Evolutionary conservation across 108 stramenopile species (phyloP).

Genomic region (Nitzschia sp.): DNA sequence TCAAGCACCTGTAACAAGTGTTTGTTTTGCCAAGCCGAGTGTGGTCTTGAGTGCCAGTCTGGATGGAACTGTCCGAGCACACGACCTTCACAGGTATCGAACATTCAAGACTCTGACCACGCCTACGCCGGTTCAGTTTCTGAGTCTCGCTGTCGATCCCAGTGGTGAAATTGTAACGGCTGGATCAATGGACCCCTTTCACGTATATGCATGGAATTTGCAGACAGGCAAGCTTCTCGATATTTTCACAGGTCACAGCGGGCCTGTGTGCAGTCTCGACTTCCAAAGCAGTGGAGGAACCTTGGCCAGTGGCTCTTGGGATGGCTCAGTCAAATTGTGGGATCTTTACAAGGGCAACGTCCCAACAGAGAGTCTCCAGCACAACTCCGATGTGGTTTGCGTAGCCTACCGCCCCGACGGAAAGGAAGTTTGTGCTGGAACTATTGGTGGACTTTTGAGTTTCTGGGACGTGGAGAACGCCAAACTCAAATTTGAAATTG

Average conservation of each 20-base stretch:
- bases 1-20: slow-evolving; percentile 92
- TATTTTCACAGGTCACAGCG: slow-evolving; percentile 93
- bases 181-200: slow-evolving; percentile 90
- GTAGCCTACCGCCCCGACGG: slow-evolving; percentile 95
- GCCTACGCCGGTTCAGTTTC: slow-evolving; percentile 91
- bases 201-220: slow-evolving; percentile 94
- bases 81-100: slow-evolving; percentile 95
- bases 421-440: slow-evolving; percentile 92
- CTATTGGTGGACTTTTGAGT: slow-evolving; percentile 87
- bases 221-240: slow-evolving; percentile 94
- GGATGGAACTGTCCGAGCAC: slow-evolving; percentile 97
- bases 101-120: slow-evolving; percentile 95
- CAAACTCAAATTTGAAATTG: slow-evolving; percentile 80
- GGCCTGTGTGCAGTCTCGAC: slow-evolving; percentile 81
- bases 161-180: slow-evolving; percentile 94
- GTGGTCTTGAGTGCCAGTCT: slow-evolving; percentile 92
- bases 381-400: slow-evolving; percentile 94
- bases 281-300: slow-evolving; percentile 82
- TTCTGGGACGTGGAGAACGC: slow-evolving; percentile 95
- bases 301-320: slow-evolving; percentile 96
- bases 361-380: slow-evolving; percentile 88
- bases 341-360: slow-evolving; percentile 91
- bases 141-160: slow-evolving; percentile 93
- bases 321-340: slow-evolving; percentile 97
- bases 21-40: slow-evolving; percentile 86